Evolutionary conservation across 306 rosid species (phyloP).

Genomic region (Castanea sativa): DNA sequence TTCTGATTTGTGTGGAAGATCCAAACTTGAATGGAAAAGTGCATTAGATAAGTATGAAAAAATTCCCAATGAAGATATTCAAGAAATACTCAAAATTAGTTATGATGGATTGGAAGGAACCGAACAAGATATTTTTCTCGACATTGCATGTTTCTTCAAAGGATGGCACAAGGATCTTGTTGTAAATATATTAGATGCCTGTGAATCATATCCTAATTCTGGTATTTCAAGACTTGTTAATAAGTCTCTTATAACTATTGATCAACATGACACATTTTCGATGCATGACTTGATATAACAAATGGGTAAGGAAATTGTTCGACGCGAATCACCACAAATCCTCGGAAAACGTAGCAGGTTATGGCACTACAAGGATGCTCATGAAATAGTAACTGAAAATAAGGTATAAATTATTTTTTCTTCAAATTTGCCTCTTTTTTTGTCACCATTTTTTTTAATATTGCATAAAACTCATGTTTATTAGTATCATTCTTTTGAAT

Average conservation of each 20-base stretch:
- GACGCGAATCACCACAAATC: neutral
- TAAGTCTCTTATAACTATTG: conserved; percentile 2
- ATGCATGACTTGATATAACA: conserved; percentile 12
- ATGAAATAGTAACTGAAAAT: neutral
- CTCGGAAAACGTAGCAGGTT: conserved; percentile 24
- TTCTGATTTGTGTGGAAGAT: no score
- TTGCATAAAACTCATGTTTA: no score
- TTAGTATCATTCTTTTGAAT: no score
- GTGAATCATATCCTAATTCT: neutral
- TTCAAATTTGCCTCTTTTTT: neutral
- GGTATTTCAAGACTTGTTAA: neutral
- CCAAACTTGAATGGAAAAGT: no score
- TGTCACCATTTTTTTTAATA: no score
- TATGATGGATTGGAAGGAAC: no score
- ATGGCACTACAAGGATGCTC: conserved; percentile 10
- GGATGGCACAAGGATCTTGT: neutral
- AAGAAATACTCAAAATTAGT: no score
- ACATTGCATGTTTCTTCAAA: conserved; percentile 11
- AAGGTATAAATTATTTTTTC: neutral
- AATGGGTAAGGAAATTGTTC: no score
- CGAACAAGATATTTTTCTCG: no score
- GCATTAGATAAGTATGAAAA: no score
- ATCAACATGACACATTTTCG: neutral
- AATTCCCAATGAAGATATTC: no score
- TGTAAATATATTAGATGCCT: neutral